Evolutionary conservation across 2,329 filamentous ascomycete species (phyloP).

Genomic region (Calonectria multiphialidica): DNA sequence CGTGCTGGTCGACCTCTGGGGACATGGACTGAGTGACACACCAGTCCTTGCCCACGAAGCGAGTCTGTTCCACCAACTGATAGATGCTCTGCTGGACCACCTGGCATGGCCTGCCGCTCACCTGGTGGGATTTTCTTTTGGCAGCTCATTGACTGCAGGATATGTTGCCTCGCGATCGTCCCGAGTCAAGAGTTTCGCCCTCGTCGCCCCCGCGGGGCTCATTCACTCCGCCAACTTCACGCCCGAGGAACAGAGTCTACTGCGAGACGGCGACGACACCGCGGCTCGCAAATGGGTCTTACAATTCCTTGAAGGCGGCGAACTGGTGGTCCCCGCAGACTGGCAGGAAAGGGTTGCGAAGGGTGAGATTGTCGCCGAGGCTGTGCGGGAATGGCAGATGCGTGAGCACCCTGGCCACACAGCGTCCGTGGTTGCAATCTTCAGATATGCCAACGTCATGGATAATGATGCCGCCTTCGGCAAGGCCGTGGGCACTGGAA

Average conservation of each 20-base stretch:
- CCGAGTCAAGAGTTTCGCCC: conserved; percentile 48
- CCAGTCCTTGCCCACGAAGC: conserved; percentile 56
- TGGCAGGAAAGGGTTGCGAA: conserved; percentile 56
- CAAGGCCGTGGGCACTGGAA: conserved; percentile 23
- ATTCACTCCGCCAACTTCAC: conserved; percentile 45
- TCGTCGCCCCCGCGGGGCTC: conserved; percentile 63
- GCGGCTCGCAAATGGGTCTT: conserved; percentile 52
- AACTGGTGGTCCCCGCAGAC: conserved; percentile 54
- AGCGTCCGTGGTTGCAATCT: conserved; percentile 58
- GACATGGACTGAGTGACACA: conserved; percentile 64
- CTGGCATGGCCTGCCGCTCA: conserved; percentile 58
- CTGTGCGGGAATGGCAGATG: conserved; percentile 62
- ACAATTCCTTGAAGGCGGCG: conserved; percentile 56
- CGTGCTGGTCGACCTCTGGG: conserved; percentile 63
- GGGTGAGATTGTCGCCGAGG: conserved; percentile 60
- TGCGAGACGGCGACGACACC: conserved; percentile 46
- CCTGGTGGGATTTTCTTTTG: conserved; percentile 64
- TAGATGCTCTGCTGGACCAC: conserved; percentile 53
- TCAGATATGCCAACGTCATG: conserved; percentile 59
- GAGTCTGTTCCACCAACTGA: conserved; percentile 55
- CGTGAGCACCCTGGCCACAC: conserved; percentile 58
- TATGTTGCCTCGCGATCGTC: conserved; percentile 48
- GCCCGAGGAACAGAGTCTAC: conserved; percentile 34
- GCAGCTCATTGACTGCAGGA: conserved; percentile 52
- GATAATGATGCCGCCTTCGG: conserved; percentile 46